Percentiles rank a stretch among this genome's conserved stretches.
phyloP scores from a whole-genome alignment of 164 flowering plant species.

The Vitis vinifera region DNA sequence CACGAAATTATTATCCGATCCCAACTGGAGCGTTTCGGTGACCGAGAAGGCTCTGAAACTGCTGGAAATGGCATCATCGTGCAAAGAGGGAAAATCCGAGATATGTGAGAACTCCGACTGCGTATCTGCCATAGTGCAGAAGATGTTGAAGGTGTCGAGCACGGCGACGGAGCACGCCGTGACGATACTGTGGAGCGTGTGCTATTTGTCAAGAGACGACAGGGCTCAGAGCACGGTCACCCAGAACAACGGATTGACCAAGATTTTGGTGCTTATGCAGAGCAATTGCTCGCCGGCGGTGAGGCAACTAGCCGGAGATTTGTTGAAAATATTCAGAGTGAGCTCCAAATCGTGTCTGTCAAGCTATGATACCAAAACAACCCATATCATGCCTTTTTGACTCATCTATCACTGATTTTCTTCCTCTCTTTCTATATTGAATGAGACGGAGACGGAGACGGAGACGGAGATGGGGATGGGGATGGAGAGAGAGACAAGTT shows the following conservation, averaged over 20 bases:
- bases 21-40: slow-evolving; percentile 21
- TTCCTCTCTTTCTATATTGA: not conserved
- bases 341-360: slow-evolving; percentile 57
- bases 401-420: not conserved
- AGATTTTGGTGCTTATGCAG: slow-evolving; percentile 82
- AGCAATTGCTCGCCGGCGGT: slow-evolving; percentile 72
- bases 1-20: slow-evolving; percentile 22
- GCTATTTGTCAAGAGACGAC: slow-evolving; percentile 54
- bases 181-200: slow-evolving; percentile 76
- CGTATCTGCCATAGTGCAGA: slow-evolving; percentile 48
- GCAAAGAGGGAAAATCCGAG: slow-evolving; percentile 64
- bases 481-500: not conserved
- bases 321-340: slow-evolving; percentile 67
- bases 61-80: slow-evolving; percentile 51
- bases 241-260: slow-evolving; percentile 68
- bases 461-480: too few relatives aligned
- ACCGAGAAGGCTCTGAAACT: slow-evolving; percentile 55
- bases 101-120: slow-evolving; percentile 45
- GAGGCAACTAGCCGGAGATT: slow-evolving; percentile 66
- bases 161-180: slow-evolving; percentile 76
- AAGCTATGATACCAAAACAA: slow-evolving; percentile 73
- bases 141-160: slow-evolving; percentile 63
- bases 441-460: not conserved
- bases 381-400: slow-evolving; percentile 91
- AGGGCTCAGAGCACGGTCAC: slow-evolving; percentile 59